Base-by-base conservation (phyloP, 352 stramenopile species). In the Phytophthora macrochlamydospora region DNA sequence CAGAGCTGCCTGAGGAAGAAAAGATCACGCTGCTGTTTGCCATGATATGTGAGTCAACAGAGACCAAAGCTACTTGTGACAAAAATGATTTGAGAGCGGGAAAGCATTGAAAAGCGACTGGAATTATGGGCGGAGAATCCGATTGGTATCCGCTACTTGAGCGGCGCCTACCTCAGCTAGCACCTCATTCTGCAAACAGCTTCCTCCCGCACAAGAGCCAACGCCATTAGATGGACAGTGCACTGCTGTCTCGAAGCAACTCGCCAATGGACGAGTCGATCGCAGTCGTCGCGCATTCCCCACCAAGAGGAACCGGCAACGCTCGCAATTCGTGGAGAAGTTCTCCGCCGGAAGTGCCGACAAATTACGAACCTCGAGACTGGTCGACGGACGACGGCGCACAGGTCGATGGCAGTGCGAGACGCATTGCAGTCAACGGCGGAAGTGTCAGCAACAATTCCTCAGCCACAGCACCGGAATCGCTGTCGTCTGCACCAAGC, bases 351-450 rank as follows among this genome's bases (percentile, higher is more conserved):
- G 28, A 61, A 9, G 43, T 55, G 1, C 57, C 45, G 7, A 60
- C 57, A 11, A 62, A 28, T 28, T 69, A 71, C 29, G 62, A 72
- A 24, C 42, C 62, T 55, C 52, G 52, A 3, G 67, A 71, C 32
- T 75, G 67, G 56, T 43, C 59, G 33, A 71, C 67, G 33, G 62
- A 71, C 30, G 57, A 69, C 42, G 67, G 49, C 31, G 57, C 46
- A n/a, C 12, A 51, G 9, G 56, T 62, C 2, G 62, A 75, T 18
- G 52, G 50, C 38, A 71, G 67, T 51, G 67, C 61, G 30, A 66
- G 61, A 60, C 66, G 61, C n/a, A 51, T 67, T 29, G 61, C 67
- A 6, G 28, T 71, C 30, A 66, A 71, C 31, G 14, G 42, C 9
- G 44, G 45, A 24, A 38, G 60, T 1, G 57, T 50, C 14, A 62